Evolutionary conservation across 805 yeast species (phyloP), one percentile per base, ranked within the genome.

Genomic region (Cyberlindnera veronae): DNA sequence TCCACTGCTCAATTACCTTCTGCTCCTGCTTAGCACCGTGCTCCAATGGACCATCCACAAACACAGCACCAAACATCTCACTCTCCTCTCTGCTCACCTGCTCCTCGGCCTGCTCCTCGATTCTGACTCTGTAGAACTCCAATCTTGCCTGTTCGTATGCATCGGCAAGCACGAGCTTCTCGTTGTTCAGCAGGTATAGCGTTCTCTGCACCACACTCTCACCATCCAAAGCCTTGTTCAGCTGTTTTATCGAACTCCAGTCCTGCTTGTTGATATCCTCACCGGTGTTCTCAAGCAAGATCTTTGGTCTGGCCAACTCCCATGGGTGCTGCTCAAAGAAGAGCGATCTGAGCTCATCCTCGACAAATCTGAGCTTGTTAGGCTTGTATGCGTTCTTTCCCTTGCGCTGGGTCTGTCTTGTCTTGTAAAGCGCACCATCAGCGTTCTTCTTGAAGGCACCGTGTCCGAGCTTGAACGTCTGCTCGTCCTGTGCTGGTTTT

Each of bases 261-360:
- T 93, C 88, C 42, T 71, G 69, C 7, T 60, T 55, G 3, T 53
- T 44, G 29, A 62, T 54, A 33, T 84, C 87, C 32, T 72, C 68
- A 7, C 84, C 86, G 27, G 72, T 71, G 54, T 79, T 84, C 62
- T 93, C 99, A 33, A 89, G 72, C 50, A 93, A 65, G 21, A 78
- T 72, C 59, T 85, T 86, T 12, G 98, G 96, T 51, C 95, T 76
- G 2, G 98, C 87, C 39, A 90, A 69, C 64, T 93, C 99, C 99
- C 99, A 93, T 6, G 99, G 99, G 64, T 93, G 99, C 60, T 90
- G 96, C 44, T 79, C 79, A 63, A 82, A 91, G 57, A 93, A 93
- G 18, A 84, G 69, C 34, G 76, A 71, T 67, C 99, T 78, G 51
- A 93, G 64, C 53, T 82, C 79, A 63, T 93, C 99, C 62, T 91